Conservation (phyloP, 73 alveolate species). For the Symbiodinium pilosum region DNA sequence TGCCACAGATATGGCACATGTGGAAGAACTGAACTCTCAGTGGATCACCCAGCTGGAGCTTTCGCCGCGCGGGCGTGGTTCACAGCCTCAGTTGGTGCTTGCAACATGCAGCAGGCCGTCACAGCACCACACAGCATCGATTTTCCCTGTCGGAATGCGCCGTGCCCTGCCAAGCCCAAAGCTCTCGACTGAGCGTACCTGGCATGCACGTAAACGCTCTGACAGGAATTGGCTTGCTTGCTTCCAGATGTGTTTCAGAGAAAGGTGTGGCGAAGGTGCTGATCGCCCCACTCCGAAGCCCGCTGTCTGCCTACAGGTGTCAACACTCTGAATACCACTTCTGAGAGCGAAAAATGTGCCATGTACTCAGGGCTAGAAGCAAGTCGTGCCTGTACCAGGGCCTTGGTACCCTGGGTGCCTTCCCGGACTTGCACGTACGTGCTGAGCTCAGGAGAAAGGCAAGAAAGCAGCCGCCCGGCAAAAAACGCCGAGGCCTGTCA, state of each 20-base stretch:
- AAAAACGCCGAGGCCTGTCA: background rate
- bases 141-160: background rate
- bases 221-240: no score
- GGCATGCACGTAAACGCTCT: no score
- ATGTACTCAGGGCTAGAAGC: background rate
- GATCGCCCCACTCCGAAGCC: conserved; percentile 21
- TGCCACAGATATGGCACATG: background rate
- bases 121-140: no score
- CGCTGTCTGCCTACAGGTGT: conserved; percentile 17
- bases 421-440: no score
- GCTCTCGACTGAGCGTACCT: conserved; percentile 1
- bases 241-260: no score
- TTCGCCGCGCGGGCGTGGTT: background rate
- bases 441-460: no score
- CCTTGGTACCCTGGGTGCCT: background rate
- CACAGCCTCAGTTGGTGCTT: no score
- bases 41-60: background rate
- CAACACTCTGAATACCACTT: background rate
- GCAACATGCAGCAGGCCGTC: no score
- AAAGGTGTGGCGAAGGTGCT: background rate
- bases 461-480: no score
- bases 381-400: background rate
- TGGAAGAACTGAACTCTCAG: background rate
- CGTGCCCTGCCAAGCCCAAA: background rate
- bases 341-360: background rate